Conservation (phyloP, 345 rosid species). For the Citrus glauca region DNA sequence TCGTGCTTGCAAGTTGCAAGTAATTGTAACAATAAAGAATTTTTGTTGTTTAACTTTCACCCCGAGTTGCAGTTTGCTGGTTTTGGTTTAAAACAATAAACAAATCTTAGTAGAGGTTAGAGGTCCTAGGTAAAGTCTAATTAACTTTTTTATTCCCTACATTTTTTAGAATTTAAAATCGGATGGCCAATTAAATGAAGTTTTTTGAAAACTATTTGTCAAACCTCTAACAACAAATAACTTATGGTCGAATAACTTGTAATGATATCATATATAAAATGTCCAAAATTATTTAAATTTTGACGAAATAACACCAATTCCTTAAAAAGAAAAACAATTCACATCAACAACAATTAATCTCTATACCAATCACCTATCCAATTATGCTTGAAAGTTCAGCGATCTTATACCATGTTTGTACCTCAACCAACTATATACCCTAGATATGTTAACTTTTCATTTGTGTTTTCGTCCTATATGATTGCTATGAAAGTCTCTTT, state of each 20-base stretch:
- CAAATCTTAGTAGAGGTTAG: background rate
- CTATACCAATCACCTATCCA: too few relatives aligned
- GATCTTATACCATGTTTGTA: background rate
- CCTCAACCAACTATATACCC: too few relatives aligned
- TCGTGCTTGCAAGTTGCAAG: background rate
- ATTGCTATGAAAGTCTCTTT: background rate
- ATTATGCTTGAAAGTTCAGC: too few relatives aligned
- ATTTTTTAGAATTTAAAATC: too few relatives aligned
- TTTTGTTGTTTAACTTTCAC: background rate
- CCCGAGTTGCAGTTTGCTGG: background rate
- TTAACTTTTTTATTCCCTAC: too few relatives aligned
- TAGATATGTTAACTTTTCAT: too few relatives aligned
- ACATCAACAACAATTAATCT: too few relatives aligned
- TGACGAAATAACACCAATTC: too few relatives aligned
- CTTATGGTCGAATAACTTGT: too few relatives aligned
- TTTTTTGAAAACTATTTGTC: fast-evolving
- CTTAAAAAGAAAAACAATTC: too few relatives aligned
- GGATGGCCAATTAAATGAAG: fast-evolving
- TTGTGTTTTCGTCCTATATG: too few relatives aligned
- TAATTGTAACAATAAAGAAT: background rate
- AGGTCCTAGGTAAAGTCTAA: background rate
- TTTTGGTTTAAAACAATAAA: background rate
- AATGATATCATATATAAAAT: background rate
- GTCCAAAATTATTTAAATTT: background rate
- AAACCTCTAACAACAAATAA: too few relatives aligned